Percentiles rank a stretch among this genome's conserved stretches.
Conservation (phyloP, 202 grass and related monocot species). For the Schoenoplectus triqueter region DNA sequence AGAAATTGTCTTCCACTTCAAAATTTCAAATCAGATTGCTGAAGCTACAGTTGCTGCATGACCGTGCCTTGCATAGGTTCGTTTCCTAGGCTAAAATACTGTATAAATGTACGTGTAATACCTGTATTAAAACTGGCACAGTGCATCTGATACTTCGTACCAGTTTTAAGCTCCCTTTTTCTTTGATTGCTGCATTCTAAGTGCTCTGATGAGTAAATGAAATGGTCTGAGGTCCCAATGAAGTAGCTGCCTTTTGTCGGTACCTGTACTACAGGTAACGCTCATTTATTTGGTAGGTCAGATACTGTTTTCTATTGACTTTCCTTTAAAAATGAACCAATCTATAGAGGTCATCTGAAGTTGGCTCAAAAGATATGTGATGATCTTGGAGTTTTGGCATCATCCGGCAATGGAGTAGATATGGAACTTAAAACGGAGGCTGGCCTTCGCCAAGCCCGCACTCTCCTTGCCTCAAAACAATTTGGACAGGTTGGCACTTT, state of each 20-base stretch:
- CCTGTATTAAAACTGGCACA: neutral
- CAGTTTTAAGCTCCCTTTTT: constrained; percentile 13
- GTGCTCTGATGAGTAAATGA: constrained; percentile 13
- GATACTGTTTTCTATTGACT: constrained; percentile 22
- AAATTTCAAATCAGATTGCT: constrained; percentile 76
- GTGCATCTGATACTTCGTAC: neutral
- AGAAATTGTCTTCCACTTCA: constrained; percentile 65
- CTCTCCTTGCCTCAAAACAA: constrained; percentile 87
- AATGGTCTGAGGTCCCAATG: neutral
- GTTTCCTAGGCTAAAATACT: constrained; percentile 29
- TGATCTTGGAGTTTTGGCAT: constrained; percentile 78
- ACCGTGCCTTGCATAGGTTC: constrained; percentile 79
- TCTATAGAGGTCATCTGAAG: constrained; percentile 77
- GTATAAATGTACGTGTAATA: constrained; percentile 18
- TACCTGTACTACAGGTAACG: neutral
- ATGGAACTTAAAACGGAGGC: constrained; percentile 91
- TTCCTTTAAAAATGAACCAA: constrained; percentile 25
- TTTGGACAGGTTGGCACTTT: constrained; percentile 68
- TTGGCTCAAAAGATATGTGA: constrained; percentile 80
- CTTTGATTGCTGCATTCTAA: constrained; percentile 27
- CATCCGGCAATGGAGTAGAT: constrained; percentile 86
- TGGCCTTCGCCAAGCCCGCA: constrained; percentile 72
- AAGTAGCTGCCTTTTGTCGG: neutral
- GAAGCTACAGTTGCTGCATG: constrained; percentile 89
- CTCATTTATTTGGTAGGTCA: constrained; percentile 5